Percentiles rank a stretch among this genome's conserved stretches.
These are phyloP conservation scores for Wickerhamiella bombiphila DNA, from an alignment of 805 yeast genomes.

Conservation along the genomic window DNA sequence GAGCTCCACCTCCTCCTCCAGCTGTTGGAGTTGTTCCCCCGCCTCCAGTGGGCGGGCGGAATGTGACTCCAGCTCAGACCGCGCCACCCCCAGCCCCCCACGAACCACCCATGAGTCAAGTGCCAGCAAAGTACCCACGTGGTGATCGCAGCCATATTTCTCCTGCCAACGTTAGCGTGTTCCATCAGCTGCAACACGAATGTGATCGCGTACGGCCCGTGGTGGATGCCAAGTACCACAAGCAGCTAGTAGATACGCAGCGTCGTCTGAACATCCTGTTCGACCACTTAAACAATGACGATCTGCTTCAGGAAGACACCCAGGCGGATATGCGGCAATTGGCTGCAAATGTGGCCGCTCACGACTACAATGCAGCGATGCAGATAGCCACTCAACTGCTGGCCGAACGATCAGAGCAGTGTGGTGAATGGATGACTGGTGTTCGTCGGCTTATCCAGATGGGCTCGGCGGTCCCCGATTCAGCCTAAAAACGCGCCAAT, in stretches of 20 bases:
- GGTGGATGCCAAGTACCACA: slow-evolving; percentile 58
- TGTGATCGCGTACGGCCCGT: slow-evolving; percentile 51
- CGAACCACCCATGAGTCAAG: slow-evolving; percentile 4
- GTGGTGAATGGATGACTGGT: slow-evolving; percentile 89
- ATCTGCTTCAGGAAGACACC: slow-evolving; percentile 43
- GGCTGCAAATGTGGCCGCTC: slow-evolving; percentile 34
- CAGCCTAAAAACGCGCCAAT: background rate
- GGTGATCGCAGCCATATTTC: slow-evolving; percentile 63
- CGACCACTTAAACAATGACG: slow-evolving; percentile 64
- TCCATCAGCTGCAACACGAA: slow-evolving; percentile 38
- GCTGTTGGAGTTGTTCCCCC: slow-evolving; percentile 10
- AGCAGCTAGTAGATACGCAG: slow-evolving; percentile 67
- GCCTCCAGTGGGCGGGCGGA: slow-evolving; percentile 20
- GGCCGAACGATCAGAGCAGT: slow-evolving; percentile 50
- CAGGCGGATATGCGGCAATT: slow-evolving; percentile 39
- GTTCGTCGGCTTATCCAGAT: slow-evolving; percentile 75
- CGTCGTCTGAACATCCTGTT: slow-evolving; percentile 64
- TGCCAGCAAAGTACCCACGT: slow-evolving; percentile 30
- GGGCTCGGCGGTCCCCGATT: slow-evolving; percentile 20
- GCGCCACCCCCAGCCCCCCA: slow-evolving; percentile 20
- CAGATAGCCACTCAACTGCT: slow-evolving; percentile 38
- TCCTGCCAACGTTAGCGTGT: slow-evolving; percentile 41
- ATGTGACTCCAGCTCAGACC: slow-evolving; percentile 18
- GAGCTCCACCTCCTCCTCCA: slow-evolving; percentile 18
- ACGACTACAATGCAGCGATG: slow-evolving; percentile 48